These are phyloP conservation scores for Fusarium xyrophilum DNA, from an alignment of 2,329 filamentous ascomycete genomes.

Conservation along the genomic window DNA sequence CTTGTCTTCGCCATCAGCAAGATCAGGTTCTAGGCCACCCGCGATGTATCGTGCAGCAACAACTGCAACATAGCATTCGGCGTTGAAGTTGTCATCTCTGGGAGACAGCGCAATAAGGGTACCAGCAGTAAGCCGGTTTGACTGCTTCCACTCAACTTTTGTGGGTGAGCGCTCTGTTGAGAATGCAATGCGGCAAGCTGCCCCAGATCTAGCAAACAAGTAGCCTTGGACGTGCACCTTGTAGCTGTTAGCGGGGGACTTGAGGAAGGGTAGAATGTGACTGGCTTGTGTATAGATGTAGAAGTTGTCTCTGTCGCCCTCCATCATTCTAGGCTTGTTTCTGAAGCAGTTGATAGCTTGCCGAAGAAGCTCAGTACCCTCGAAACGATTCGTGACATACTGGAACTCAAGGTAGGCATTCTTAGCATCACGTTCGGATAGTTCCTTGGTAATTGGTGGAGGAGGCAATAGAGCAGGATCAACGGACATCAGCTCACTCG, in stretches of 20 bases:
- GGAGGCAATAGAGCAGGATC: conserved; percentile 27
- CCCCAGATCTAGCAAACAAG: conserved; percentile 66
- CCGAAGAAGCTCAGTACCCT: conserved; percentile 73
- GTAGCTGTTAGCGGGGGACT: not conserved
- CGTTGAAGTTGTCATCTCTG: conserved; percentile 66
- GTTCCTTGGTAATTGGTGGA: not conserved
- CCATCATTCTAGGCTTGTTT: conserved; percentile 59
- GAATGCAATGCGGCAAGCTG: conserved; percentile 74
- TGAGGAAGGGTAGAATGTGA: not conserved
- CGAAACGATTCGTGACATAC: conserved; percentile 78
- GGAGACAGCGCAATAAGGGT: conserved; percentile 62
- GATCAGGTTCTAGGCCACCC: conserved; percentile 64
- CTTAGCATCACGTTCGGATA: conserved; percentile 42
- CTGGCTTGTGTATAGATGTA: conserved; percentile 72
- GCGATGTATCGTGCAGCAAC: conserved; percentile 73
- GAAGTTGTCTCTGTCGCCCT: conserved; percentile 56
- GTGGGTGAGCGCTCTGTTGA: conserved; percentile 70
- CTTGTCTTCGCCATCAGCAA: conserved; percentile 26
- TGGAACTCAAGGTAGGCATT: conserved; percentile 72
- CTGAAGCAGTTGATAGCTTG: conserved; percentile 67
- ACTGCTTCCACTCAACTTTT: conserved; percentile 69
- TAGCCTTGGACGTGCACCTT: conserved; percentile 73
- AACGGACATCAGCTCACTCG: conserved; percentile 34
- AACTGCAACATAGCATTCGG: conserved; percentile 71
- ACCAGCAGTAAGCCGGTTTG: conserved; percentile 59